Percentiles rank a stretch among this genome's conserved stretches.
Evolutionary conservation across 495 filamentous ascomycete species (phyloP).

Genomic region (Penicillium coffeae): DNA sequence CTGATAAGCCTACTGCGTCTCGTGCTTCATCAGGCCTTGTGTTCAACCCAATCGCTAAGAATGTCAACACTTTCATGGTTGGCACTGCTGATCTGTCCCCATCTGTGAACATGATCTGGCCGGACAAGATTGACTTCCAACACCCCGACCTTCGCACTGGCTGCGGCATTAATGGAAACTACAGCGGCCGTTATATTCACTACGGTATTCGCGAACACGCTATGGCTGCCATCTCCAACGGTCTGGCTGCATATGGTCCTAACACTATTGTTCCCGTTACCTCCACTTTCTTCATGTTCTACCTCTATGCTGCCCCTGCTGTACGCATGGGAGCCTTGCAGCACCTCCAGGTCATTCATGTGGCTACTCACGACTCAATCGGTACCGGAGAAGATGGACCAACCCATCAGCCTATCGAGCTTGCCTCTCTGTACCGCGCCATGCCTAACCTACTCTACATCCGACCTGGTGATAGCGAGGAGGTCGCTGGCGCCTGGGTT

Average conservation of each 20-base stretch:
- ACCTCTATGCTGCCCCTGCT: conserved; percentile 55
- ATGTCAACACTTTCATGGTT: conserved; percentile 51
- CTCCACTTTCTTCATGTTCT: conserved; percentile 60
- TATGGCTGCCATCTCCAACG: conserved; percentile 50
- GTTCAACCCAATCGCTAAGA: conserved; percentile 46
- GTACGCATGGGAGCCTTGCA: conserved; percentile 59
- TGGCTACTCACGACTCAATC: conserved; percentile 59
- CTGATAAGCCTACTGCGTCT: conserved; percentile 45
- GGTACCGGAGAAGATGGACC: conserved; percentile 58
- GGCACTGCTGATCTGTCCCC: conserved; percentile 57
- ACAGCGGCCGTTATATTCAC: conserved; percentile 49
- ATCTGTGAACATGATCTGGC: conserved; percentile 55
- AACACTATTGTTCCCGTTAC: conserved; percentile 52
- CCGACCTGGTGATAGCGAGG: conserved; percentile 54
- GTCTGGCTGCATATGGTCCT: conserved; percentile 48
- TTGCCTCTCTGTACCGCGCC: conserved; percentile 53
- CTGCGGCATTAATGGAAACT: conserved; percentile 46
- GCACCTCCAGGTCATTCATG: conserved; percentile 53
- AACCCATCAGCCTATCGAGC: conserved; percentile 58
- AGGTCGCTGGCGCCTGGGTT: conserved; percentile 52
- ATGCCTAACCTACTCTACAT: conserved; percentile 62
- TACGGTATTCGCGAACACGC: conserved; percentile 51
- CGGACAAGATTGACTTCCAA: conserved; percentile 53
- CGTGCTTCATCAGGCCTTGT: conserved; percentile 48
- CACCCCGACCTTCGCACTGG: conserved; percentile 41